Percentiles rank a stretch among this genome's conserved stretches.
These are phyloP conservation scores for Turnera subulata DNA, from an alignment of 345 rosid genomes.

Conservation along the genomic window DNA sequence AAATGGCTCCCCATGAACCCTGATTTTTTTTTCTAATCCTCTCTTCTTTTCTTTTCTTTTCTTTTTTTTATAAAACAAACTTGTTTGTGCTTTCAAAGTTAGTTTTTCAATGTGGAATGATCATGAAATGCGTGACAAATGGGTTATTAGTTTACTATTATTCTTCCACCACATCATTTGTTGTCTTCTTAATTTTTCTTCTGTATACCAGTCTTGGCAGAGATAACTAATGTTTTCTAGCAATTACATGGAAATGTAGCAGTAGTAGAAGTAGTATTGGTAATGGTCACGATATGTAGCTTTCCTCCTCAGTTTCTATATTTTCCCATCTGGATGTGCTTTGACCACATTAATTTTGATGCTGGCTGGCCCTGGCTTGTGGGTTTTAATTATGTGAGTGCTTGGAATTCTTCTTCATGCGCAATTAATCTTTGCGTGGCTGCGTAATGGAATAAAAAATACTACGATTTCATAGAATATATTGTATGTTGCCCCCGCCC, in stretches of 20 bases:
- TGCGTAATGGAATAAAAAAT: too few relatives aligned
- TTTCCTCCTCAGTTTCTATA: background rate
- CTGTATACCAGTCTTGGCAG: conserved; percentile 2
- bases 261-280: conserved; percentile 1
- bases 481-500: too few relatives aligned
- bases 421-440: too few relatives aligned
- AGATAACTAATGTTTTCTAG: background rate
- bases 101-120: conserved; percentile 30
- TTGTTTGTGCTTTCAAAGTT: conserved; percentile 16
- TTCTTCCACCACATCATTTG: background rate
- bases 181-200: background rate
- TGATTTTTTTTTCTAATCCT: background rate
- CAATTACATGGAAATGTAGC: conserved; percentile 4
- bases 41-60: background rate
- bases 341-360: background rate
- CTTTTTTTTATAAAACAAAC: conserved; percentile 4
- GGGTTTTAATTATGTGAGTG: too few relatives aligned
- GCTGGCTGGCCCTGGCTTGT: too few relatives aligned
- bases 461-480: too few relatives aligned
- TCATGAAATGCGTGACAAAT: conserved; percentile 28
- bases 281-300: conserved; percentile 17
- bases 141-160: conserved; percentile 5
- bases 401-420: too few relatives aligned
- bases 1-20: conserved; percentile 37
- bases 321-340: too few relatives aligned